A percentile compares a stretch with the other conserved stretches of the same genome.
Conservation (phyloP, 768 basidiomycete genomes). For the Macrolepiota dolichaula region DNA sequence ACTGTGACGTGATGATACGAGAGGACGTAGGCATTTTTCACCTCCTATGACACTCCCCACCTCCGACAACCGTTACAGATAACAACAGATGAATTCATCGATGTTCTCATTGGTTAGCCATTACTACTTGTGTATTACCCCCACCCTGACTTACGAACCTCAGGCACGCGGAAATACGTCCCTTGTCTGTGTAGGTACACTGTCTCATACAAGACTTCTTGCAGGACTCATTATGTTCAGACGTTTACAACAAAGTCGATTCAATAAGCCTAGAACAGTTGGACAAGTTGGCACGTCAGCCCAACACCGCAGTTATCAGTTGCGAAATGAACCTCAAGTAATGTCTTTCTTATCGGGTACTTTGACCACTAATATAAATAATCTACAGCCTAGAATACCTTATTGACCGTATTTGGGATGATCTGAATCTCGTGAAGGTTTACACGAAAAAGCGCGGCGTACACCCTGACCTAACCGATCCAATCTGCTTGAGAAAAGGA, state of each 20-base stretch:
- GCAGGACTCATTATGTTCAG: slow-evolving; percentile 29
- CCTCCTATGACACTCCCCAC: slow-evolving; percentile 1
- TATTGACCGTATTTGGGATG: slow-evolving; percentile 75
- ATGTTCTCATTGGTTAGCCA: slow-evolving; percentile 83
- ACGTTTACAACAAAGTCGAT: slow-evolving; percentile 97
- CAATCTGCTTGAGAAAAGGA: slow-evolving; percentile 86
- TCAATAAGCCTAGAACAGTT: slow-evolving; percentile 80
- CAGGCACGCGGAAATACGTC: slow-evolving; percentile 91
- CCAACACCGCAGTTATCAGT: slow-evolving; percentile 90
- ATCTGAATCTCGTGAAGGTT: slow-evolving; percentile 80
- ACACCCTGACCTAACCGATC: slow-evolving; percentile 88
- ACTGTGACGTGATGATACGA: slow-evolving; percentile 97
- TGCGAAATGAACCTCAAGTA: slow-evolving; percentile 94
- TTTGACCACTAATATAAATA: slow-evolving; percentile 10
- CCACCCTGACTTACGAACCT: background rate
- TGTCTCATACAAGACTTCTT: background rate
- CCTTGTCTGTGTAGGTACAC: slow-evolving; percentile 77
- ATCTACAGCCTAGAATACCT: slow-evolving; percentile 61
- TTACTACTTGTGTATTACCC: background rate
- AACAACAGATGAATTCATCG: slow-evolving; percentile 94
- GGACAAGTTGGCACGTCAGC: slow-evolving; percentile 77
- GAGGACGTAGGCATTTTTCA: slow-evolving; percentile 70
- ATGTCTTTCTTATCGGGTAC: slow-evolving; percentile 17
- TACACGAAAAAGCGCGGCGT: slow-evolving; percentile 98
- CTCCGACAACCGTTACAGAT: slow-evolving; percentile 49